Base-by-base conservation (phyloP, 1,284 basidiomycete genomes). In the Chalciporus sp. region DNA sequence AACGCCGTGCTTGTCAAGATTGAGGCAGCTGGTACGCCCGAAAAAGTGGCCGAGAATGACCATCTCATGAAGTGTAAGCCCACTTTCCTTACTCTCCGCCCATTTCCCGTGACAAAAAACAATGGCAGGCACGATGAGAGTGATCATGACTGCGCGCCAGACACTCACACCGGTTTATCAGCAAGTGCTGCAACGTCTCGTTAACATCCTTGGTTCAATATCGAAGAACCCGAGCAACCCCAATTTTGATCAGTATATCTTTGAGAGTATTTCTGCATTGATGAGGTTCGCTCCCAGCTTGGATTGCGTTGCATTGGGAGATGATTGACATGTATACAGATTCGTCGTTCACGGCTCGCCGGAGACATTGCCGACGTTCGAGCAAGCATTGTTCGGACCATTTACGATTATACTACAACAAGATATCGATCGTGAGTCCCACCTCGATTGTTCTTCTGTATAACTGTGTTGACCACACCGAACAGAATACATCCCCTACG, bases 171-270 rank as follows among this genome's bases (percentile, higher is more conserved):
- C 90, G 0, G 79, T 75, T 2, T 89, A 88, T 64, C 80, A 86
- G 55, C 76, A 74, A n/a, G 81, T 90, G 10, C 79, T 99, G 2
- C 75, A 72, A 42, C 87, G 90, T 19, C 81, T 99, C 3, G 89
- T 95, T 49, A 74, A 73, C 40, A 96, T 98, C 62, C 78, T 98
- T 7, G 86, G 86, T 16, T 82, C 91, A 56, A 95, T 97, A 62
- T 91, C 90, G 59, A 93, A 92, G 75, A 99, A 99, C 69, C 96
- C 97, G 12, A 94, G 91, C 71, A 99, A 99, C 72, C 96, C 97
- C 0, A 88, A 90, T 60, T 99, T 99, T 74, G 95, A 95, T 71
- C 97, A 99, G 69, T 98, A 94, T 68, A 90, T 94, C 59, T 99
- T 99, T 66, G 96, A 99, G 76, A 91, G 89, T 67, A 86, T 99